A percentile compares a stretch with the other conserved stretches of the same genome.
Evolutionary conservation across 2,329 filamentous ascomycete species (phyloP).

Genomic region (Pestalotiopsis sp.): DNA sequence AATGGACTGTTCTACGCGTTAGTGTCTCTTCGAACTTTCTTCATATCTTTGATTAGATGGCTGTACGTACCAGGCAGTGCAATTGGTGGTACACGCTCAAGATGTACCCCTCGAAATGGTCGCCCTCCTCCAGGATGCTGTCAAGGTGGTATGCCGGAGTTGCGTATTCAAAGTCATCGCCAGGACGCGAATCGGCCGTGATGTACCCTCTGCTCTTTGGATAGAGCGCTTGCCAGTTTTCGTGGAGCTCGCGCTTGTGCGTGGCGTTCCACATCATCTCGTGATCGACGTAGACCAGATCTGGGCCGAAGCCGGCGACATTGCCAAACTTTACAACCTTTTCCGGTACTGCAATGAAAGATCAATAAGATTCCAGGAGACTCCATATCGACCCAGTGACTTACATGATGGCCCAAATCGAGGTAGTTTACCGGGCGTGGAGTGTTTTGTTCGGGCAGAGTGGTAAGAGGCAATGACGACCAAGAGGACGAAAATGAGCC

Average conservation of each 20-base stretch:
- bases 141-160: not conserved
- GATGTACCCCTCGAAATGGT: not conserved
- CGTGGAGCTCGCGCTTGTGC: not conserved
- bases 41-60: not conserved
- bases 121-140: not conserved
- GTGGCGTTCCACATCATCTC: not conserved
- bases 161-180: not conserved
- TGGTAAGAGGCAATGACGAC: not conserved
- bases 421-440: not conserved
- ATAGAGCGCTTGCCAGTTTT: not conserved
- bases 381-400: not conserved
- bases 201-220: not conserved
- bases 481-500: not conserved
- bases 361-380: not conserved
- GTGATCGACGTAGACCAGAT: not conserved
- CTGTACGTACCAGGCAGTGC: not conserved
- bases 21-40: not conserved
- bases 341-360: not conserved
- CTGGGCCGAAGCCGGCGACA: not conserved
- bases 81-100: not conserved
- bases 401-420: not conserved
- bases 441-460: not conserved
- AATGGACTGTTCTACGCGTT: not conserved
- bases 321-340: not conserved
- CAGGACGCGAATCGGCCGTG: not conserved